Conservation (phyloP, 768 basidiomycete species). For the Phylloporus rhodoxanthus region DNA sequence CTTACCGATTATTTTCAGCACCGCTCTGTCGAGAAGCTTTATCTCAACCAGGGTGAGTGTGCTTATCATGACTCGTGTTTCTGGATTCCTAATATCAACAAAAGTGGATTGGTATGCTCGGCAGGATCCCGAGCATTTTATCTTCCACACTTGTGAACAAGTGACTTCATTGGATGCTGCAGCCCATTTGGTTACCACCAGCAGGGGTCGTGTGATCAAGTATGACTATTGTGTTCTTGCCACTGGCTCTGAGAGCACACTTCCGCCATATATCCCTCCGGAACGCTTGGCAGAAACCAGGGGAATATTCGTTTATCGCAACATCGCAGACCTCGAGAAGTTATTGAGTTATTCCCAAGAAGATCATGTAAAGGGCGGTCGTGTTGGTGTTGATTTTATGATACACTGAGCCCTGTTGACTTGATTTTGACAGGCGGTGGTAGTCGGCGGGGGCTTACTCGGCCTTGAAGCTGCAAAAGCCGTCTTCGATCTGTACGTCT, state of each 20-base stretch:
- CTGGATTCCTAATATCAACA: slow-evolving; percentile 8
- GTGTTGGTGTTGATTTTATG: slow-evolving; percentile 10
- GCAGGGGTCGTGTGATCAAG: slow-evolving; percentile 36
- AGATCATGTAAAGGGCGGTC: slow-evolving; percentile 34
- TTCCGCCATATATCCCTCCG: slow-evolving; percentile 52
- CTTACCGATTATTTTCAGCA: slow-evolving; percentile 60
- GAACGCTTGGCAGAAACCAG: slow-evolving; percentile 35
- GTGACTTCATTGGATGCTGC: slow-evolving; percentile 37
- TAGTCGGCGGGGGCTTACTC: not conserved
- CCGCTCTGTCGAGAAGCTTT: slow-evolving; percentile 51
- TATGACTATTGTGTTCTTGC: slow-evolving; percentile 66
- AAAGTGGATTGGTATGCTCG: slow-evolving; percentile 52
- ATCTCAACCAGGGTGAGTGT: slow-evolving; percentile 44
- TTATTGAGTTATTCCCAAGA: slow-evolving; percentile 55
- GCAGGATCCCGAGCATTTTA: slow-evolving; percentile 52
- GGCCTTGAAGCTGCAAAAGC: slow-evolving; percentile 1
- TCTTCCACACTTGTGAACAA: slow-evolving; percentile 45
- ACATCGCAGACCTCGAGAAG: slow-evolving; percentile 58
- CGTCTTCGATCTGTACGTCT: not conserved
- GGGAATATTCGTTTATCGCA: slow-evolving; percentile 70
- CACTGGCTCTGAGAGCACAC: slow-evolving; percentile 60
- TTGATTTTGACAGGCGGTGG: not conserved
- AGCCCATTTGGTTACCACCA: slow-evolving; percentile 42
- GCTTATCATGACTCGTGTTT: not conserved
- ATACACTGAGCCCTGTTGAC: not conserved